Base-by-base conservation (phyloP, 1,139 yeast species). In the Torulaspora globosa region DNA sequence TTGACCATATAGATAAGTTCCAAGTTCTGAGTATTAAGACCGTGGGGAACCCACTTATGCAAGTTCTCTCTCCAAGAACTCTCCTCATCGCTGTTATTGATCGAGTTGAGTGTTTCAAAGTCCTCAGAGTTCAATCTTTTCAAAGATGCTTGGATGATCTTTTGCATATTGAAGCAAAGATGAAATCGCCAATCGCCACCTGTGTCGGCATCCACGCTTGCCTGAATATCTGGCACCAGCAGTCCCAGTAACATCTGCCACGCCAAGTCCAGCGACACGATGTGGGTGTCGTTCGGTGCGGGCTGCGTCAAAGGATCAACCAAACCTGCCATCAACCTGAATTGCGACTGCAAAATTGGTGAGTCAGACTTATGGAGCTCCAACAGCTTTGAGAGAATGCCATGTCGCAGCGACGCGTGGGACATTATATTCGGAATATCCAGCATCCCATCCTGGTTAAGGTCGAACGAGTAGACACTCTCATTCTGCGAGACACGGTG, bases 271-370 rank as follows among this genome's bases (percentile, higher is more conserved):
- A 82, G 63, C 24, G 87, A 80, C 14, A 81, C 66, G 0, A 79
- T 65, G 26, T 69, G 63, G 1, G 66, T 60, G 18, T 79, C 82
- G n/a, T 73, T 73, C 29, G 82, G 85, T 35, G 76, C 75, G 0
- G 90, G 89, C 52, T 81, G 88, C 1, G 87, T 79, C 54, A 73
- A 69, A 3, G 87, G 86, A 59, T 82, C 88, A 45, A 82, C 76
- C 33, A 83, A 61, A 1, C 78, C 69, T 26, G 57, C 50, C 16
- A 63, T 39, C 4, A 49, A 32, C 32, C 46, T 48, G 41, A 61
- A 63, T 44, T 58, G 62, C 6, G 48, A 27, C 9, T 43, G 30
- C 24, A 61, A 33, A 16, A 58, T 42, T n/a, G 65, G 62, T 2
- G 59, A 41, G 15, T 35, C 46, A 18, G 39, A 44, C 27, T 47